Base-by-base conservation (phyloP, 257 asterid genomes). In the Lavandula angustifolia region DNA sequence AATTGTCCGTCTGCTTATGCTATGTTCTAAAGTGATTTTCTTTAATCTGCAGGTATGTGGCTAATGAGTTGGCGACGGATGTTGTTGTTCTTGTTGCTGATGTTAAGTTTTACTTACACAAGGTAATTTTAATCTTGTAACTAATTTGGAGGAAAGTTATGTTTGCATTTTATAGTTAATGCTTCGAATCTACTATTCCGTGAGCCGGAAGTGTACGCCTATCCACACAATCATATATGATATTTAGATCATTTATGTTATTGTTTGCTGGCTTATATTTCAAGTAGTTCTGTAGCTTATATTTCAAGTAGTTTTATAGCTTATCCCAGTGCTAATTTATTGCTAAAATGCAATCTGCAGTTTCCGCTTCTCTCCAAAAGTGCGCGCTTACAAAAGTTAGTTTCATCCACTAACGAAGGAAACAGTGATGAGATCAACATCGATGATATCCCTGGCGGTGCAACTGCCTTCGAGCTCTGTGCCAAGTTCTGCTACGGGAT, bases 351-450 rank as follows among this genome's bases (percentile, higher is more conserved):
- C 64, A 48, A 64, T 49, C 9, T 63, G 78, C 78, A 92, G 98
- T 92, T 92, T 57, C 98, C 99, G 11, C 96, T 94, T 55, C 83
- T 94, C 66, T 94, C 97, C 7, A 94, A 89, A 76, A 81, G 99
- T 68, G 80, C 87, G 2, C 76, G 71, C 51, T 56, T 94, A 37
- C 96, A 89, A 68, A 94, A 85, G 77, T 38, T 89, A 55, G 89
- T 86, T 60, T 82, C 95, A 4, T 80, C 78, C 5, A 61, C 84
- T 22, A 65, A 70, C 35, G 94, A 81, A 69, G 87, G 88, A 72
- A 85, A 69, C 6, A 54, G 80, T 3, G 91, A 85, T 3, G 95
- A 85, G 68, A 76, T 87, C 76, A 66, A 75, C 54, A 74, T 94
- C 53, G 73, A 84, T 13, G 95, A 89, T 62, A 87, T 94, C 40